phyloP scores from a whole-genome alignment of 345 rosid genomes.

The Heritiera fomes region DNA sequence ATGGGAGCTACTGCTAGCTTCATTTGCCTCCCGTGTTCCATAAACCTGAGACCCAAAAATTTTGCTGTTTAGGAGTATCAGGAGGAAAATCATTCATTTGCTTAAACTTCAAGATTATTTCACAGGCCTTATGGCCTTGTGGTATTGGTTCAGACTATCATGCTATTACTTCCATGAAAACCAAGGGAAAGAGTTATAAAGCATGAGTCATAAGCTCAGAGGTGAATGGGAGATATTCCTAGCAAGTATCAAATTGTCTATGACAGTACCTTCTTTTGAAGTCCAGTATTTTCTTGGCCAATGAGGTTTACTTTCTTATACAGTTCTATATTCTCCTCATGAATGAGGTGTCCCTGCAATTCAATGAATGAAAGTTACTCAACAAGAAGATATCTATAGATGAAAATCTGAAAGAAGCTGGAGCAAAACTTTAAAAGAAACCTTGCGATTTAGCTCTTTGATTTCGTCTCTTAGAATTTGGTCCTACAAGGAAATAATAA shows the following conservation, averaged over 20 bases:
- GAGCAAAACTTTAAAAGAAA: constrained; percentile 23
- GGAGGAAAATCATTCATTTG: not conserved
- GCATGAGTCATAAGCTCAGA: not conserved
- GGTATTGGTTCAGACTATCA: not conserved
- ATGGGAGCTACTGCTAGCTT: constrained; percentile 26
- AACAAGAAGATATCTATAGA: not conserved
- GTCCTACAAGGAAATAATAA: constrained; percentile 44
- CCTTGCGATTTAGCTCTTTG: constrained; percentile 62
- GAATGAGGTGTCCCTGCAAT: constrained; percentile 55
- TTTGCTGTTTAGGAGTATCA: constrained; percentile 4
- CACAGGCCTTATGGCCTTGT: not conserved
- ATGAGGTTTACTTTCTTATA: constrained; percentile 47
- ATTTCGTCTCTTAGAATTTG: constrained; percentile 56
- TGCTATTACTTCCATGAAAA: not conserved
- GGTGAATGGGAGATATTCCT: not conserved
- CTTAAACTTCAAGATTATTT: not conserved
- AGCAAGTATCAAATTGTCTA: not conserved
- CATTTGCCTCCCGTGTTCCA: constrained; percentile 29
- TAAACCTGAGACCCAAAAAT: constrained; percentile 30
- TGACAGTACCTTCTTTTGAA: constrained; percentile 55
- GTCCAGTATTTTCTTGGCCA: constrained; percentile 52
- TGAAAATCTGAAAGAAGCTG: constrained; percentile 5
- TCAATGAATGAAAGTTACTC: constrained; percentile 13
- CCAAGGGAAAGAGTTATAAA: not conserved
- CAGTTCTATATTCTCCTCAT: constrained; percentile 60